phyloP scores from a whole-genome alignment of 1,284 basidiomycete species.

The Malassezia sympodialis region DNA sequence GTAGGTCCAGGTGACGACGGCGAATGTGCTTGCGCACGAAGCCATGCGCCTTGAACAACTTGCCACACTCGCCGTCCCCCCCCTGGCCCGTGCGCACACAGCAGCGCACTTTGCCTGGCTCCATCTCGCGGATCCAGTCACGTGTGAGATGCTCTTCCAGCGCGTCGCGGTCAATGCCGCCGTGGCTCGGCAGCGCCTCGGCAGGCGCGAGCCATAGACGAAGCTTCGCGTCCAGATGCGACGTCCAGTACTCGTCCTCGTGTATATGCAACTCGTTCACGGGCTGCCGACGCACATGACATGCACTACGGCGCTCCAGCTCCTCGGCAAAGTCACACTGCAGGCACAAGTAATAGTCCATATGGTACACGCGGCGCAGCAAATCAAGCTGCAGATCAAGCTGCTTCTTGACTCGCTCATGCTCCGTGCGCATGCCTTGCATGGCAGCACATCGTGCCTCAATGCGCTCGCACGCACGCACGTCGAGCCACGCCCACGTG shows the following conservation, averaged over 20 bases:
- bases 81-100: slow-evolving; percentile 21
- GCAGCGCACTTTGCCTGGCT: slow-evolving; percentile 37
- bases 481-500: slow-evolving; percentile 19
- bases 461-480: slow-evolving; percentile 21
- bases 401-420: slow-evolving; percentile 22
- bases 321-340: slow-evolving; percentile 42
- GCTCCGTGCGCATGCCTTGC: not conserved
- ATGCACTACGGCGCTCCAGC: slow-evolving; percentile 29
- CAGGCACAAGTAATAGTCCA: slow-evolving; percentile 41
- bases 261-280: slow-evolving; percentile 8
- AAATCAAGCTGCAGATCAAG: slow-evolving; percentile 39
- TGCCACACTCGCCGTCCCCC: slow-evolving; percentile 25
- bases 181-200: slow-evolving; percentile 23
- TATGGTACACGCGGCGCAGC: slow-evolving; percentile 37
- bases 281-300: slow-evolving; percentile 28
- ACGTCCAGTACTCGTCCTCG: slow-evolving; percentile 27
- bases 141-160: not conserved
- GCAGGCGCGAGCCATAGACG: slow-evolving; percentile 22
- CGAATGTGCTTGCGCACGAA: slow-evolving; percentile 42
- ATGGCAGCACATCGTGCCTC: slow-evolving; percentile 13
- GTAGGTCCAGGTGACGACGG: slow-evolving; percentile 34
- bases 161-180: slow-evolving; percentile 23
- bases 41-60: slow-evolving; percentile 36
- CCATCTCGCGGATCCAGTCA: not conserved
- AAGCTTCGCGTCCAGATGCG: slow-evolving; percentile 33